phyloP scores from a whole-genome alignment of 2,329 filamentous ascomycete species.

The Pseudogymnoascus sp. region DNA sequence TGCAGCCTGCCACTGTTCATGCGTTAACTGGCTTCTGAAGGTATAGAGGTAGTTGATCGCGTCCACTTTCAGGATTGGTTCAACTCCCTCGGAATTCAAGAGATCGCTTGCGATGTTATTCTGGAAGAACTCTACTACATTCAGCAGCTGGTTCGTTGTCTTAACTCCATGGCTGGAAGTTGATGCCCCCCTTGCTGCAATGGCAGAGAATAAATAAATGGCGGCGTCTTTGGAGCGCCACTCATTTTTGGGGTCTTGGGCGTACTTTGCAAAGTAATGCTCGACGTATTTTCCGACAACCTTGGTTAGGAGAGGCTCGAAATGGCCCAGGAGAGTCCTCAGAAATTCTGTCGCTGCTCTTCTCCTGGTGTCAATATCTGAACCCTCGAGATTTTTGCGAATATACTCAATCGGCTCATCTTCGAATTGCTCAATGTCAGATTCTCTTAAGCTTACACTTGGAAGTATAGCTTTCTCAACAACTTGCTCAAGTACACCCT shows the following conservation, averaged over 20 bases:
- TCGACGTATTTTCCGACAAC: conserved; percentile 84
- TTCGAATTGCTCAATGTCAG: conserved; percentile 91
- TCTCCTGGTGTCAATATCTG: conserved; percentile 86
- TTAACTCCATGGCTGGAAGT: conserved; percentile 86
- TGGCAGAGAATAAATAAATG: conserved; percentile 90
- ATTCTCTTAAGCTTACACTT: conserved; percentile 84
- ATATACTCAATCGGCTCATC: conserved; percentile 99
- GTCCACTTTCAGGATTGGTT: conserved; percentile 90
- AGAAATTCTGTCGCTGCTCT: conserved; percentile 93
- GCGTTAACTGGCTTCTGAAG: conserved; percentile 89
- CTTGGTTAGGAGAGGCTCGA: conserved; percentile 72
- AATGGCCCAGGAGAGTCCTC: conserved; percentile 78
- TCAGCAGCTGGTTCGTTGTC: conserved; percentile 75
- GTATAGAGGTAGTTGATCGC: conserved; percentile 97
- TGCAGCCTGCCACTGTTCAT: conserved; percentile 82
- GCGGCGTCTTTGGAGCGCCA: conserved; percentile 98
- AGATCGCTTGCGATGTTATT: conserved; percentile 86
- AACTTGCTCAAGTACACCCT: conserved; percentile 71
- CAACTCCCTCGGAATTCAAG: conserved; percentile 55
- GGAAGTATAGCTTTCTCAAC: conserved; percentile 94
- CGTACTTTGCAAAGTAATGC: conserved; percentile 69
- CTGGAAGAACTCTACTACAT: conserved; percentile 92
- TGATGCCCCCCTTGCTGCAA: conserved; percentile 82
- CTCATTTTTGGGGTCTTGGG: conserved; percentile 57
- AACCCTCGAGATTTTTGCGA: conserved; percentile 85